Percentiles rank a stretch among this genome's conserved stretches.
These are phyloP conservation scores for Mortierella sp. DNA, from an alignment of 371 early-diverging fungal genomes.

Conservation along the genomic window DNA sequence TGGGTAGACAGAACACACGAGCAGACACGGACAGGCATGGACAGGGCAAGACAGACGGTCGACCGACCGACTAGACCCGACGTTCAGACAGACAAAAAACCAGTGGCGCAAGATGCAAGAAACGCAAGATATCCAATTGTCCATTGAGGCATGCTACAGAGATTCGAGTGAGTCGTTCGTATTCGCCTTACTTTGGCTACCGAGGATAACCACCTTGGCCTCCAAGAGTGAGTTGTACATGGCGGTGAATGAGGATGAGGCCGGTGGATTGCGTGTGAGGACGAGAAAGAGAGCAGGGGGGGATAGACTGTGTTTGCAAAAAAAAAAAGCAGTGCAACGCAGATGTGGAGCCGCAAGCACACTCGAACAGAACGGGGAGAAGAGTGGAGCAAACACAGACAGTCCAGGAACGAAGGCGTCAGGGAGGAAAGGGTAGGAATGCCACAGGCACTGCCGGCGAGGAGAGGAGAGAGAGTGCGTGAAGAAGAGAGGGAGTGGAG, in stretches of 20 bases:
- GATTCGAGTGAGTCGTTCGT: conserved; percentile 2
- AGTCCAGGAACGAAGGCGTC: neutral
- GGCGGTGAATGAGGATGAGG: neutral
- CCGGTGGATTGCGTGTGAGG: neutral
- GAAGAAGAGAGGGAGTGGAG: neutral
- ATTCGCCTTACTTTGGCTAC: conserved; percentile 68
- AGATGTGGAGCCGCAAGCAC: neutral
- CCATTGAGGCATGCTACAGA: neutral
- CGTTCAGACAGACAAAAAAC: no score
- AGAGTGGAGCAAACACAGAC: neutral
- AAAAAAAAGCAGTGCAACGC: neutral
- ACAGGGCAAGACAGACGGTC: no score
- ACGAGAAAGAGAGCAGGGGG: neutral
- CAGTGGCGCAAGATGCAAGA: neutral
- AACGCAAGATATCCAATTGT: conserved; percentile 1
- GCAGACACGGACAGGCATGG: no score
- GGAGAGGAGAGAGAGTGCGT: neutral
- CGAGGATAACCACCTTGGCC: conserved; percentile 82
- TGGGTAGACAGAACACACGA: no score
- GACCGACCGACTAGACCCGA: no score
- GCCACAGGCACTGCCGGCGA: no score
- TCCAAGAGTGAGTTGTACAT: conserved; percentile 67
- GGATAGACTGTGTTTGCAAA: neutral
- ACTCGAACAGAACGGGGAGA: neutral
- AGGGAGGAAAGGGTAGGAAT: no score